These are phyloP conservation scores for Cryptosporidium viatorum DNA, from an alignment of 169 alveolate species.

Conservation along the genomic window DNA sequence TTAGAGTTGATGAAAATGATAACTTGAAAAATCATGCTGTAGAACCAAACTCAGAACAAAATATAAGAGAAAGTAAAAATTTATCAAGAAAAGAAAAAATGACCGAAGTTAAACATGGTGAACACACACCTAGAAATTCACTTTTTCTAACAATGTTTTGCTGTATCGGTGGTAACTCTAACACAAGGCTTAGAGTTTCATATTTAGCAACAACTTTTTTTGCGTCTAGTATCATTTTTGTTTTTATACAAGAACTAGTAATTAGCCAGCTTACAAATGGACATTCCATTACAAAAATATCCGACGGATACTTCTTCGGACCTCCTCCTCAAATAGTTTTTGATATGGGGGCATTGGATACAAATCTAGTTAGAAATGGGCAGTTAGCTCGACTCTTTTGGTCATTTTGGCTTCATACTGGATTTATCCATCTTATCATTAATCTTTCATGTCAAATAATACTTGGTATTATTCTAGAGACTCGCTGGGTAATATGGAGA, in stretches of 20 bases:
- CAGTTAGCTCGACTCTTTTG: conserved; percentile 68
- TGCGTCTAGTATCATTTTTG: conserved; percentile 70
- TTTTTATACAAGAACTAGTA: conserved; percentile 65
- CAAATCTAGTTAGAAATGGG: conserved; percentile 51
- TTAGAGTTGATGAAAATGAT: neutral
- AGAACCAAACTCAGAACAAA: neutral
- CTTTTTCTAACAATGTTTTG: conserved; percentile 44
- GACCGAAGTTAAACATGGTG: neutral
- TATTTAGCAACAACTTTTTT: conserved; percentile 50
- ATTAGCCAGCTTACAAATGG: conserved; percentile 62
- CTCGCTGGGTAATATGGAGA: conserved; percentile 75
- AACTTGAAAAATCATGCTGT: neutral
- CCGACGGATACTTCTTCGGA: conserved; percentile 40
- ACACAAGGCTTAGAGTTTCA: conserved; percentile 10
- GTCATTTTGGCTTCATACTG: conserved; percentile 74
- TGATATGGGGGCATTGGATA: conserved; percentile 73
- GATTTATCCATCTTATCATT: conserved; percentile 38
- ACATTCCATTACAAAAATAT: neutral
- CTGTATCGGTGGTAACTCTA: conserved; percentile 20
- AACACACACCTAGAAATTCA: conserved; percentile 13
- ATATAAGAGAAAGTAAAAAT: neutral
- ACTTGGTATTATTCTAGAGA: conserved; percentile 60
- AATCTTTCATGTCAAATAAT: conserved; percentile 57
- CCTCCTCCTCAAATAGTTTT: conserved; percentile 72
- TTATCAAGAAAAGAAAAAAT: neutral